Evolutionary conservation across 768 basidiomycete genomes (phyloP), one percentile per base, ranked within the genome.

Genomic region (Candolleomyces efflorescens): DNA sequence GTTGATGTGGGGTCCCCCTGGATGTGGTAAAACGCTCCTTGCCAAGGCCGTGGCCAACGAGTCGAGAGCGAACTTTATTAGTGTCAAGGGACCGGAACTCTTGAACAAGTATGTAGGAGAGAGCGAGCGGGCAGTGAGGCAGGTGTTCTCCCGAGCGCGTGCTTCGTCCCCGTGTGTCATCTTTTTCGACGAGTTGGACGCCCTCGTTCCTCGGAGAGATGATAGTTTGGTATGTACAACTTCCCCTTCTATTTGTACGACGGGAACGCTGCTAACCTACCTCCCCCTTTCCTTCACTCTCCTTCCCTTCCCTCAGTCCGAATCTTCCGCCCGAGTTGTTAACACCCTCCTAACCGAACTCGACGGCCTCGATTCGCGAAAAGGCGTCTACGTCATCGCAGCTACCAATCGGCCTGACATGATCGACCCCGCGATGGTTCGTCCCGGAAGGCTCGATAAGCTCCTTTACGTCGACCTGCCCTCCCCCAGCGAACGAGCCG

Each of bases 71-170:
- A 98, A 94, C 71, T 98, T 99, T 65, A 98, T 99, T 67, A 95
- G 93, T 65, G 91, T 98, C 52, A 98, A 98, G 67, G 97, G 97
- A 0, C 97, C 97, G 0, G 97, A 99, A 67, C 68, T 98, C 54
- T 75, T 99, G 58, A 99, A 99, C 76, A 99, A 99, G 92, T 98
- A 98, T 64, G 95, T 98, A 0, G 95, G 96, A 13, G 96, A 99
- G 74, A 96, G 94, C 68, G 96, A 98, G 69, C 77, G 92, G 23
- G 96, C 96, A 0, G 93, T 99, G 0, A 76, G 96, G 46, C 94
- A 96, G 68, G 92, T 98, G 0, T 99, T 99, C 71, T 87, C 92
- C 0, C 82, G 96, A 15, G 96, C 96, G 2, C 81, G 94, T 3
- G 94, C 95, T 0, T 97, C 94, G 0, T 86, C 92, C 2, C 96